Evolutionary conservation across 1,139 yeast genomes (phyloP).

Genomic region (Candida freyschussii): DNA sequence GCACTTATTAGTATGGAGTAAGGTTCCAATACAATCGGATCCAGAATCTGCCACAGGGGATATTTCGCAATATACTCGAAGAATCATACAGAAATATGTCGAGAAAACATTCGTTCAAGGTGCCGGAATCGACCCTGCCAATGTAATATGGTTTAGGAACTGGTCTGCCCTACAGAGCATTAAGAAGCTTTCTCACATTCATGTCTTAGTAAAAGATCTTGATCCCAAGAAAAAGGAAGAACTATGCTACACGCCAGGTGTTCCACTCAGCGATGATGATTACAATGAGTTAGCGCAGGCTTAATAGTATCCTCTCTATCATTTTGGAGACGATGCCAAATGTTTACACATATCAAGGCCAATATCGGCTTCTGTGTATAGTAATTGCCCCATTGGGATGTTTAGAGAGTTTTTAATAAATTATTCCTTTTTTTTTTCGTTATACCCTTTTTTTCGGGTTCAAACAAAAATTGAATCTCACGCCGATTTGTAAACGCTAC

Average conservation of each 20-base stretch:
- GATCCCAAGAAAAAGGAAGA: background rate
- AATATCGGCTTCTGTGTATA: too few species aligned
- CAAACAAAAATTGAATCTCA: too few species aligned
- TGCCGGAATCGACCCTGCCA: background rate
- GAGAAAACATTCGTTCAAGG: slow-evolving; percentile 43
- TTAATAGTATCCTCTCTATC: too few species aligned
- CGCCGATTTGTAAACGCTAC: too few species aligned
- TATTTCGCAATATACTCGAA: slow-evolving; percentile 17
- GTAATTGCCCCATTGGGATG: too few species aligned
- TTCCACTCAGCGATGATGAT: background rate
- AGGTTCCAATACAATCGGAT: slow-evolving; percentile 33
- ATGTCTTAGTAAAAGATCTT: slow-evolving; percentile 3
- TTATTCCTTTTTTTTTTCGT: too few species aligned
- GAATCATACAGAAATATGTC: slow-evolving; percentile 18
- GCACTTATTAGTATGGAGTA: slow-evolving; percentile 38
- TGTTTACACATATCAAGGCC: too few species aligned
- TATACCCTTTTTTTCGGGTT: too few species aligned
- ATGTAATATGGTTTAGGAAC: slow-evolving; percentile 6
- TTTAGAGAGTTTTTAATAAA: too few species aligned
- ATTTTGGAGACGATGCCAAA: too few species aligned
- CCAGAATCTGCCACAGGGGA: slow-evolving; percentile 23
- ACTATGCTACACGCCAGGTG: slow-evolving; percentile 2
- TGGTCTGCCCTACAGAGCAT: slow-evolving; percentile 6
- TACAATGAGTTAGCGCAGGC: slow-evolving; percentile 1
- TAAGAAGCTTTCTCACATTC: slow-evolving; percentile 5